Conservation (phyloP, 345 rosid species). For the Pugionium cornutum region DNA sequence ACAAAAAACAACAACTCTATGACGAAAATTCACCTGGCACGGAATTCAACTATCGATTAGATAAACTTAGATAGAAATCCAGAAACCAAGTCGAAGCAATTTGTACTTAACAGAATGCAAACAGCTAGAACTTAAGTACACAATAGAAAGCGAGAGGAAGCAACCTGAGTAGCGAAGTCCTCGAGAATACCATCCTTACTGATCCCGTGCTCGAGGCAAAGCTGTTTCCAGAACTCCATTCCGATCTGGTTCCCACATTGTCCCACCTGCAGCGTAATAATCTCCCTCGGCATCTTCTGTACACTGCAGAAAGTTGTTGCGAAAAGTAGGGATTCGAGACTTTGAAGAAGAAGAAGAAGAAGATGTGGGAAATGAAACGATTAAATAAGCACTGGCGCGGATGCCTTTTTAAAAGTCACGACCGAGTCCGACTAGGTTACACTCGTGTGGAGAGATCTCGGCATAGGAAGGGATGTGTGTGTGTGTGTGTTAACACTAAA, state of each 20-base stretch:
- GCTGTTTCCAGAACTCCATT: constrained; percentile 99
- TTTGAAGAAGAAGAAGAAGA: constrained; percentile 5
- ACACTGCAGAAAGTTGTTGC: not conserved
- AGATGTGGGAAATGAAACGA: too few relatives aligned
- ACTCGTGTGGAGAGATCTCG: too few relatives aligned
- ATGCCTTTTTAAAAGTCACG: constrained; percentile 39
- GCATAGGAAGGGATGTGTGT: too few relatives aligned
- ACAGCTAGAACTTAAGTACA: too few relatives aligned
- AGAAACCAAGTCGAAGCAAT: constrained; percentile 11
- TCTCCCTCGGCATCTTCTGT: constrained; percentile 97
- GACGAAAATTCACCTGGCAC: too few relatives aligned
- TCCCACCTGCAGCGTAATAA: constrained; percentile 93
- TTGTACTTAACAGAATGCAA: too few relatives aligned
- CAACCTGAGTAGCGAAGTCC: constrained; percentile 99
- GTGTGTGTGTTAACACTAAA: too few relatives aligned
- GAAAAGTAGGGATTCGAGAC: constrained; percentile 44
- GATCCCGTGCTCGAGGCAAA: constrained; percentile 97
- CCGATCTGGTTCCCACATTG: constrained; percentile 99
- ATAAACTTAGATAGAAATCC: too few relatives aligned
- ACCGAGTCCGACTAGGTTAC: too few relatives aligned
- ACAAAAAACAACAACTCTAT: not conserved
- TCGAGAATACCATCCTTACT: constrained; percentile 97
- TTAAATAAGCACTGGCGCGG: constrained; percentile 42
- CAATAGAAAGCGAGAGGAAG: not conserved
- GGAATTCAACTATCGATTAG: too few relatives aligned